Base-by-base conservation (phyloP, 108 stramenopile species). In the Stephanodiscus minutulus region DNA sequence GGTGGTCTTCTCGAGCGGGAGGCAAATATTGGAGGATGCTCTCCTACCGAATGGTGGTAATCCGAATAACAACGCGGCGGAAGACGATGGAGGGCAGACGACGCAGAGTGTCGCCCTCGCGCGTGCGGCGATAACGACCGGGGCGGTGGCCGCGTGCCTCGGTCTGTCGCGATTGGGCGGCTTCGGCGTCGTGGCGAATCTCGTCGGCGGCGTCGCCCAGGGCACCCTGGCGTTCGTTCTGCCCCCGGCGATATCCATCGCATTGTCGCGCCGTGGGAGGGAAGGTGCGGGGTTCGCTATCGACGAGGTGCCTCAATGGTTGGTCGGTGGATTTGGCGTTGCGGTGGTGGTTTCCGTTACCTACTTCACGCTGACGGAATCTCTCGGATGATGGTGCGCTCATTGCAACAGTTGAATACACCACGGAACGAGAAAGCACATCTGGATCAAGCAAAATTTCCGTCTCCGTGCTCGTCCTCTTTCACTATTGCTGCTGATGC, bases 141-240 rank as follows among this genome's bases (percentile, higher is more conserved):
- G 72, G 33, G 82, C 77, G 35, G 82, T 82, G 21, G 64, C 47
- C 7, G 63, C 61, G 3, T 82, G 74, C 43, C 73, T 74, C 56
- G 72, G 70, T n/a, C 37, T 82, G 27, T 77, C 82, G 1, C 82
- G 78, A 62, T 4, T 82, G 7, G 82, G 82, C 36, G 82, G 82
- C 6, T 82, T 82, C 58, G 77, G 82, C 2, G 66, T 68, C 7
- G 82, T 82, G 31, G 82, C 77, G 1, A 82, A 82, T 41, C 67
- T 82, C 29, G 76, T 82, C 1, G 82, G 82, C 13, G 82, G 82
- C 8, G 61, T 82, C n/a, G 82, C 82, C 12, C 82, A 82, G 64
- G 82, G 82, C 7, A 69, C 77, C 12, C 31, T 82, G n/a, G 82
- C 82, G 1, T 82, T 82, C 18, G 73, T 82, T 12, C 36, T 83